phyloP scores from a whole-genome alignment of 257 asterid species.

The Thymus mandschuricus region DNA sequence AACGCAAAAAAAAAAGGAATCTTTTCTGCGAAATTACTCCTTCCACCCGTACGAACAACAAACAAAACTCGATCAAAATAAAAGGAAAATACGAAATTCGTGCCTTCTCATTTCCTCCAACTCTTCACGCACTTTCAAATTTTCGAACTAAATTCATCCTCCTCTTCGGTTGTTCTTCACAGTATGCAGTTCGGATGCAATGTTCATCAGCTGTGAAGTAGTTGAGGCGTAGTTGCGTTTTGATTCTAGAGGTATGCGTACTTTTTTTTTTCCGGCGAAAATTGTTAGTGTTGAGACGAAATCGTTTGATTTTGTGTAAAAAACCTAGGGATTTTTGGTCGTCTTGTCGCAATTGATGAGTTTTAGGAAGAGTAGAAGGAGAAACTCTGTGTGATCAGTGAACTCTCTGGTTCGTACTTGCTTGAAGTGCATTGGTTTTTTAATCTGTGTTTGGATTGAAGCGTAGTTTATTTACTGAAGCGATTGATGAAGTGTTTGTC shows the following conservation, averaged over 20 bases:
- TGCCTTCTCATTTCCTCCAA: not conserved
- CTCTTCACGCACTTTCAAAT: not conserved
- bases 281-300: not conserved
- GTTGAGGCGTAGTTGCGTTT: not conserved
- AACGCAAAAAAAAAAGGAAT: not conserved
- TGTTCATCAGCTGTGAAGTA: not conserved
- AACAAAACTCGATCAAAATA: not conserved
- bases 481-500: not conserved
- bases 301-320: not conserved
- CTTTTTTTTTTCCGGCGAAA: not conserved
- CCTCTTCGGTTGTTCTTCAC: not conserved
- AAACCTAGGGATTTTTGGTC: slow-evolving; percentile 6
- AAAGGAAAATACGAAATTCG: too few species aligned
- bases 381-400: slow-evolving; percentile 3
- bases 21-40: not conserved
- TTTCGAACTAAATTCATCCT: not conserved
- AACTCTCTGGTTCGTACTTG: not conserved
- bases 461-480: not conserved
- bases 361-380: not conserved
- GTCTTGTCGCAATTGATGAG: not conserved
- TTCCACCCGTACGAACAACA: not conserved
- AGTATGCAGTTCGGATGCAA: not conserved
- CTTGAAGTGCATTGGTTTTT: not conserved
- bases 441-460: not conserved
- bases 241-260: not conserved